Conservation (phyloP, 2,329 filamentous ascomycete species). For the Periglandula ipomoeae region DNA sequence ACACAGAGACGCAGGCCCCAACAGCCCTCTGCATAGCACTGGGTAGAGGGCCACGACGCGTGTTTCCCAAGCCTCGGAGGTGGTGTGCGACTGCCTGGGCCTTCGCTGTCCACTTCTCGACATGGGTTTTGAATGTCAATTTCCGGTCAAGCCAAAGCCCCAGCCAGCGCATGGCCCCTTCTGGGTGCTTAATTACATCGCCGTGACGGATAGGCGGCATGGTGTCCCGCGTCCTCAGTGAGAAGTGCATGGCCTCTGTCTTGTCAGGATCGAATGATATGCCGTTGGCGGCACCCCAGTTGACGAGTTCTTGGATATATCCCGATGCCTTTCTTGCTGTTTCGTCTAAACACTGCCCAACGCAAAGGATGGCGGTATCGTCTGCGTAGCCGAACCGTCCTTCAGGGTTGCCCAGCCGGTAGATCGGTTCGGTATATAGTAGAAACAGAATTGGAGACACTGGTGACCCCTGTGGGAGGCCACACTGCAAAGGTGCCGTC, state of each 20-base stretch:
- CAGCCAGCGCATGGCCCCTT: conserved; percentile 12
- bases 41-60: neutral
- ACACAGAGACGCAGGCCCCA: neutral
- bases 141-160: conserved; percentile 13
- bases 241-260: conserved; percentile 16
- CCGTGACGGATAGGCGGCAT: conserved; percentile 2
- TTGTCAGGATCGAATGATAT: conserved; percentile 14
- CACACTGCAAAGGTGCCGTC: no score
- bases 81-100: conserved; percentile 6
- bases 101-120: conserved; percentile 11
- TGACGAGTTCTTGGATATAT: conserved; percentile 9
- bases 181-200: neutral
- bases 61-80: neutral
- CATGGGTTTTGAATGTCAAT: conserved; percentile 10
- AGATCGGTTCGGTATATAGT: no score
- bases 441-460: no score
- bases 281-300: conserved; percentile 11
- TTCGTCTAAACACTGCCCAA: no score
- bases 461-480: no score
- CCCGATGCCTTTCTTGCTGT: no score
- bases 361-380: no score
- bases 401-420: no score
- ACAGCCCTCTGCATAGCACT: neutral
- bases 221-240: no score
- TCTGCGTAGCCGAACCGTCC: no score